phyloP scores from a whole-genome alignment of 306 rosid genomes.

The Pachyrhizus erosus region DNA sequence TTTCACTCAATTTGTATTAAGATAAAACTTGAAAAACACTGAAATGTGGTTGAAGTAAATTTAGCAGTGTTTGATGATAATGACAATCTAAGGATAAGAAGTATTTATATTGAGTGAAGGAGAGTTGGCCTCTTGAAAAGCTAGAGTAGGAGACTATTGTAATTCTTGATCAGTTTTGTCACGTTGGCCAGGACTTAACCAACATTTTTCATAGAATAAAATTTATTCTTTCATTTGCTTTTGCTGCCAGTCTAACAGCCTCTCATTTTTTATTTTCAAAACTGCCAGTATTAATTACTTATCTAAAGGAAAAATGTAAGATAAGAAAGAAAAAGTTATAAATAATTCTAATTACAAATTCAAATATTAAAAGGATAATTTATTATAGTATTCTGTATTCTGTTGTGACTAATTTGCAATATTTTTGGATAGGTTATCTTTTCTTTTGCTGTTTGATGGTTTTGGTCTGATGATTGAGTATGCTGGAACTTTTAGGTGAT shows the following conservation, averaged over 20 bases:
- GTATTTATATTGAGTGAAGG: neutral
- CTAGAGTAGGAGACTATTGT: neutral
- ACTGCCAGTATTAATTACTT: neutral
- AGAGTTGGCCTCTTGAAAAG: neutral
- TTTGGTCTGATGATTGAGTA: constrained; percentile 39
- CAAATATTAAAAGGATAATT: neutral
- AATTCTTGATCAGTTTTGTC: neutral
- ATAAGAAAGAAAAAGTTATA: neutral
- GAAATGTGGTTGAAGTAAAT: neutral
- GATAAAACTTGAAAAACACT: neutral
- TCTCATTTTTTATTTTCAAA: neutral
- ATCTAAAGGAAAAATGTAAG: neutral
- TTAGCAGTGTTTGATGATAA: constrained; percentile 19
- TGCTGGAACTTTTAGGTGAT: constrained; percentile 70
- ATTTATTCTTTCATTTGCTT: neutral
- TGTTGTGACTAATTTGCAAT: constrained; percentile 1
- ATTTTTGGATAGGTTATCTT: constrained; percentile 1
- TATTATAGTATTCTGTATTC: neutral
- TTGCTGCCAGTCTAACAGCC: neutral
- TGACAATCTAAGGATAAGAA: neutral
- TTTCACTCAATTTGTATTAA: neutral
- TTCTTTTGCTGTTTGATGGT: constrained; percentile 35
- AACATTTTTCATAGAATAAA: neutral
- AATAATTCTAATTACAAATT: constrained; percentile 1
- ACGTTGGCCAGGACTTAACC: neutral